These are phyloP conservation scores for Russula vinacea DNA, from an alignment of 768 basidiomycete genomes.

Conservation along the genomic window DNA sequence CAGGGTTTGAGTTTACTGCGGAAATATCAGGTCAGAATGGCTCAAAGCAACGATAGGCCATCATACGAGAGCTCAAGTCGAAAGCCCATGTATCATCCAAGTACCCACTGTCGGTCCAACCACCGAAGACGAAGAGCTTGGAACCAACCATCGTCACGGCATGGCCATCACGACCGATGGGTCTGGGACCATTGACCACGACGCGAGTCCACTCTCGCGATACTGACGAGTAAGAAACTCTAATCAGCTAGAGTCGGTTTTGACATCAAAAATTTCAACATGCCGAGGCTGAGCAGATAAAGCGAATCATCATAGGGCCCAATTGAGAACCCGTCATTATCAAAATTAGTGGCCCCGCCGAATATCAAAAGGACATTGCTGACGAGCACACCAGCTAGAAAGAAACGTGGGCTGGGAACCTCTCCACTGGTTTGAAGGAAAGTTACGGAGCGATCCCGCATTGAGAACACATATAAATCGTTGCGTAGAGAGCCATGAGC, in stretches of 20 bases:
- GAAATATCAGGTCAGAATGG: conserved; percentile 15
- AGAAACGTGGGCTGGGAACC: conserved; percentile 85
- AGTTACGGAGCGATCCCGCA: conserved; percentile 73
- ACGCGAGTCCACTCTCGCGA: conserved; percentile 95
- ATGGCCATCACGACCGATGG: conserved; percentile 89
- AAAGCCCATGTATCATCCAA: conserved; percentile 95
- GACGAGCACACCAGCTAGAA: conserved; percentile 86
- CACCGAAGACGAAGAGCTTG: conserved; percentile 92
- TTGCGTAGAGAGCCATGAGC: too few relatives aligned
- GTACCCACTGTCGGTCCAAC: conserved; percentile 91
- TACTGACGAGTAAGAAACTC: conserved; percentile 47
- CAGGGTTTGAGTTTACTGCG: conserved; percentile 74
- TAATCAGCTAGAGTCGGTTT: not conserved
- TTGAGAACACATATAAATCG: conserved; percentile 88
- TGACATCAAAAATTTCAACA: conserved; percentile 38
- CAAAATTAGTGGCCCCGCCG: conserved; percentile 90
- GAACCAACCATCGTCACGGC: conserved; percentile 89
- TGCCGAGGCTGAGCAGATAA: conserved; percentile 91
- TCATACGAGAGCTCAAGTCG: conserved; percentile 84
- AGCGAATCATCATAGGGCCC: conserved; percentile 85
- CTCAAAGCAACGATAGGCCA: conserved; percentile 4
- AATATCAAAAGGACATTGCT: conserved; percentile 93
- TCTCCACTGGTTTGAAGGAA: conserved; percentile 87
- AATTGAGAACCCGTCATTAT: too few relatives aligned
- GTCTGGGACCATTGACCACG: conserved; percentile 70